phyloP scores from a whole-genome alignment of 257 asterid species.

The Henckelia pumila region DNA sequence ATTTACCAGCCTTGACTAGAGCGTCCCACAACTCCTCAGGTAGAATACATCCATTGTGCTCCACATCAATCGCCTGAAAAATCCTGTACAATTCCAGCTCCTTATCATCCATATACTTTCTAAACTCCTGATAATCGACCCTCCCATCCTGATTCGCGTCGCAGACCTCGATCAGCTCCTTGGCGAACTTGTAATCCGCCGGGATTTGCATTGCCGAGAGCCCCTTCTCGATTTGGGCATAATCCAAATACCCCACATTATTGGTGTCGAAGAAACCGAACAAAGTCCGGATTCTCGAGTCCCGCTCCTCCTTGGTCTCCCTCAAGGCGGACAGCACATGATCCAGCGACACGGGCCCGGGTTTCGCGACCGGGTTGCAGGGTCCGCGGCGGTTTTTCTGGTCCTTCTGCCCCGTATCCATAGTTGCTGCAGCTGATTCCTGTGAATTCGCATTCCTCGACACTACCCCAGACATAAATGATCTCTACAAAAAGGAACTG shows the following conservation, averaged over 20 bases:
- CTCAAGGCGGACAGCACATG: conserved; percentile 81
- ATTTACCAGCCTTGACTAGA: conserved; percentile 71
- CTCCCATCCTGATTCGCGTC: conserved; percentile 89
- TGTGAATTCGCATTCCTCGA: conserved; percentile 56
- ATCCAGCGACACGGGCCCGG: conserved; percentile 84
- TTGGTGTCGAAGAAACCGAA: conserved; percentile 74
- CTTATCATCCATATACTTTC: conserved; percentile 96
- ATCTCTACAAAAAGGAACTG: neutral
- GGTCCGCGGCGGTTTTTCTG: conserved; percentile 49
- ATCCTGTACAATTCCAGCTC: conserved; percentile 89
- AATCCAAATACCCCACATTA: conserved; percentile 75
- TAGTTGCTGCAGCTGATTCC: conserved; percentile 42
- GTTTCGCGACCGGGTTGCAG: conserved; percentile 78
- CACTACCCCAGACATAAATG: conserved; percentile 49
- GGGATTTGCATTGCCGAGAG: conserved; percentile 91
- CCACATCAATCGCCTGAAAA: conserved; percentile 95
- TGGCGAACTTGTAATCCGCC: conserved; percentile 87
- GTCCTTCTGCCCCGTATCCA: conserved; percentile 35
- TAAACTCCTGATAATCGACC: conserved; percentile 88
- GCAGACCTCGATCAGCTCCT: conserved; percentile 80
- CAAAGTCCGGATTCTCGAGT: conserved; percentile 62
- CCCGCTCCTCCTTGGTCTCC: conserved; percentile 84
- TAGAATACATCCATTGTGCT: conserved; percentile 88
- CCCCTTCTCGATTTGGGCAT: conserved; percentile 69
- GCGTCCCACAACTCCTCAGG: conserved; percentile 99